Percentiles rank a stretch among this genome's conserved stretches.
Evolutionary conservation across 495 filamentous ascomycete species (phyloP).

Genomic region (Bathelium albidoporum): DNA sequence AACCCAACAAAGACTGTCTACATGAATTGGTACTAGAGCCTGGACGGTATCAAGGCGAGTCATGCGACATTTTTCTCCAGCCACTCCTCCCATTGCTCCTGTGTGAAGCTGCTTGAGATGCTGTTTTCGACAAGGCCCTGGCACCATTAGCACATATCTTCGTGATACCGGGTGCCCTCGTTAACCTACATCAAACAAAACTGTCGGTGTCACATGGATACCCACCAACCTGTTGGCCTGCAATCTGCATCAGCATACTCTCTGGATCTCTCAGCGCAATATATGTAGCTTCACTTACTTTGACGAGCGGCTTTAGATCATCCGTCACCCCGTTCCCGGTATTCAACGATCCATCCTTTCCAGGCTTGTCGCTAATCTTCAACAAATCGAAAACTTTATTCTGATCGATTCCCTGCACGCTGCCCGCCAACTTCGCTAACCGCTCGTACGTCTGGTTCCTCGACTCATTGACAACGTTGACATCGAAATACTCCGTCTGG

Average conservation of each 20-base stretch:
- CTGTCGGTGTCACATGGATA: slow-evolving; percentile 83
- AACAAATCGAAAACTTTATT: slow-evolving; percentile 53
- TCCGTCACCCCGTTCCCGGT: slow-evolving; percentile 68
- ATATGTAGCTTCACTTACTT: slow-evolving; percentile 36
- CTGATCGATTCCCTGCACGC: slow-evolving; percentile 54
- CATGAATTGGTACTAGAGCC: neutral
- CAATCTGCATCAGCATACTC: neutral
- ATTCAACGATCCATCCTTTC: slow-evolving; percentile 56
- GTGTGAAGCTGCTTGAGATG: slow-evolving; percentile 67
- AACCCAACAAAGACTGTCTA: neutral
- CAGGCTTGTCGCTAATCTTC: slow-evolving; percentile 50
- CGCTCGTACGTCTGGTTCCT: slow-evolving; percentile 77
- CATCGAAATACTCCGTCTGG: slow-evolving; percentile 70
- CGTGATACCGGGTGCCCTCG: neutral
- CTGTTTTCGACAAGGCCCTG: slow-evolving; percentile 66
- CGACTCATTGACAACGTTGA: slow-evolving; percentile 66
- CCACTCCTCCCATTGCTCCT: slow-evolving; percentile 78
- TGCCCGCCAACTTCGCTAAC: slow-evolving; percentile 56
- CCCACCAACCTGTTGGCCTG: slow-evolving; percentile 58
- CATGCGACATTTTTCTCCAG: slow-evolving; percentile 63
- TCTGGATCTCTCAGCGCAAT: slow-evolving; percentile 1
- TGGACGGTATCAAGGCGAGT: slow-evolving; percentile 11
- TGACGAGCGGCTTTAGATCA: slow-evolving; percentile 76
- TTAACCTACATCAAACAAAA: slow-evolving; percentile 60
- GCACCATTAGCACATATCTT: slow-evolving; percentile 4